phyloP scores from a whole-genome alignment of 2,329 filamentous ascomycete species.

The Plenodomus tracheiphilus region DNA sequence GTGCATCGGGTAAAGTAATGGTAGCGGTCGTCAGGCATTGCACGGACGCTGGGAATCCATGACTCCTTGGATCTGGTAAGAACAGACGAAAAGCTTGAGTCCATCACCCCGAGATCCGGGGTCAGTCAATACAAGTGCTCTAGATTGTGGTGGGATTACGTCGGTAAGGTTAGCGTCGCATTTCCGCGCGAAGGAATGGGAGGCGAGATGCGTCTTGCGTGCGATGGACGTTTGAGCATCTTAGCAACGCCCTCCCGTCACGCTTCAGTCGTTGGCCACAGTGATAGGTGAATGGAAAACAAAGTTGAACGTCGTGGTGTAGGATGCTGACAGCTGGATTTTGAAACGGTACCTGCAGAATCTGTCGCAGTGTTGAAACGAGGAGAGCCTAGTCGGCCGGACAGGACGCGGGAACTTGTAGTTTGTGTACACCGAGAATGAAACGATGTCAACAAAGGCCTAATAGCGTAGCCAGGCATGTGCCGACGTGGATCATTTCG shows the following conservation, averaged over 20 bases:
- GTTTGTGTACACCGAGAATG: conserved; percentile 12
- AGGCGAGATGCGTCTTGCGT: not conserved
- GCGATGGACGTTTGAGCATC: not conserved
- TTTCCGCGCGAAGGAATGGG: not conserved
- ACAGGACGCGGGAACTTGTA: conserved; percentile 4
- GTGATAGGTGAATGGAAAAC: not conserved
- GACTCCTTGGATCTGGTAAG: not conserved
- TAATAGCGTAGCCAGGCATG: conserved; percentile 5
- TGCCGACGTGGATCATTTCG: not conserved
- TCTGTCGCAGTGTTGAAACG: conserved; percentile 33
- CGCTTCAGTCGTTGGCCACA: not conserved
- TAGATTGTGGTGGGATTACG: too few species aligned
- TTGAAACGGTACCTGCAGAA: conserved; percentile 40
- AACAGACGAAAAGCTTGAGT: not conserved
- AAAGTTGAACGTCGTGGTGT: not conserved
- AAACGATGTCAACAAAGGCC: conserved; percentile 25
- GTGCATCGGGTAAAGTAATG: not conserved
- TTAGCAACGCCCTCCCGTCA: not conserved
- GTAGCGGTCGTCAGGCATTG: not conserved
- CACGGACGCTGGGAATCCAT: not conserved
- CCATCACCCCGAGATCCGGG: not conserved
- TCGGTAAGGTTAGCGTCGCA: not conserved
- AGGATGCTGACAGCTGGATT: conserved; percentile 3
- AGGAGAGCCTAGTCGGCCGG: conserved; percentile 8
- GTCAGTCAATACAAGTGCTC: not conserved